phyloP scores from a whole-genome alignment of 2,329 filamentous ascomycete species.

The Alternaria triticina region DNA sequence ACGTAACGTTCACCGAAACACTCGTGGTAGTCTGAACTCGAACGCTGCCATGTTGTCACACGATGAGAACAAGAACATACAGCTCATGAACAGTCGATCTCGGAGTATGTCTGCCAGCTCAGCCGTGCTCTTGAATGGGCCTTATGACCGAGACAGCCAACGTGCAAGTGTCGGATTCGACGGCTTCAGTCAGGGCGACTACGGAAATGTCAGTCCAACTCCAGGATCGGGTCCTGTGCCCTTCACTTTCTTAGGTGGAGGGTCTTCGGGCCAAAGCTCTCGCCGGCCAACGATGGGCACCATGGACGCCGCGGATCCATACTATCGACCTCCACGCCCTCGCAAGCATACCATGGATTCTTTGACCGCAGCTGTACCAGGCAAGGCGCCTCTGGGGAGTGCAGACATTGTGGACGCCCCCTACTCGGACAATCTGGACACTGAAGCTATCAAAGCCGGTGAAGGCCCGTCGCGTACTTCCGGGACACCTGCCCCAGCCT shows the following conservation, averaged over 20 bases:
- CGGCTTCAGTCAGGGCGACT: constrained; percentile 58
- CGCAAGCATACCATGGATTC: constrained; percentile 64
- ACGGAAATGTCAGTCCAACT: constrained; percentile 69
- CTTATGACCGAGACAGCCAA: constrained; percentile 48
- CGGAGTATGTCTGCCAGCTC: constrained; percentile 69
- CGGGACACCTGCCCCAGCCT: constrained; percentile 53
- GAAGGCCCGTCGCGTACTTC: constrained; percentile 44
- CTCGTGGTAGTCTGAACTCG: constrained; percentile 81
- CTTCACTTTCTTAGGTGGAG: constrained; percentile 70
- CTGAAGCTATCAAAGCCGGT: constrained; percentile 35
- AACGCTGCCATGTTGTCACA: constrained; percentile 79
- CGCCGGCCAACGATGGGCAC: constrained; percentile 46
- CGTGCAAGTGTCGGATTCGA: constrained; percentile 62
- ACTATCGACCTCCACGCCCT: constrained; percentile 83
- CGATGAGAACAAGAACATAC: constrained; percentile 69
- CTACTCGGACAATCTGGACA: constrained; percentile 53
- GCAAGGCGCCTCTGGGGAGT: constrained; percentile 54
- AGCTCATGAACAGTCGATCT: constrained; percentile 60
- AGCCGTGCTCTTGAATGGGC: constrained; percentile 64
- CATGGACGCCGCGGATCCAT: constrained; percentile 68
- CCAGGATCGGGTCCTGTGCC: constrained; percentile 74
- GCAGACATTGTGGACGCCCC: constrained; percentile 55
- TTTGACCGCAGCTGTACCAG: constrained; percentile 56
- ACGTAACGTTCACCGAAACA: constrained; percentile 68
- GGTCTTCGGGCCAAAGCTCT: constrained; percentile 51